A percentile compares a stretch with the other conserved stretches of the same genome.
phyloP scores from a whole-genome alignment of 768 basidiomycete species.

The Multifurca ochricompacta region DNA sequence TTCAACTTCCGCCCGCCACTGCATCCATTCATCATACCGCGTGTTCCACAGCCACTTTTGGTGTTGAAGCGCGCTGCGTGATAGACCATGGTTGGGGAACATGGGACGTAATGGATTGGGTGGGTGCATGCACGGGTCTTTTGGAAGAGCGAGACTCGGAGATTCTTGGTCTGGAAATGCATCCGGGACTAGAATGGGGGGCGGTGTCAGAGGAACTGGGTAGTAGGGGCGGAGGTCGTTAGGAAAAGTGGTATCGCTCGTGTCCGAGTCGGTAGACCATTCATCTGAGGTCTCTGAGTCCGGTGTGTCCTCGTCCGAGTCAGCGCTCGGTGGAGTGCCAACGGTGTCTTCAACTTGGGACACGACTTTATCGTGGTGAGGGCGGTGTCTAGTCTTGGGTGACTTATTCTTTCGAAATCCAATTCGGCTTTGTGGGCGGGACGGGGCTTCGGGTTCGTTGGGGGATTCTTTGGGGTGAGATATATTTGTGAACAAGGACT shows the following conservation, averaged over 20 bases:
- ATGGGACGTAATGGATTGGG: neutral
- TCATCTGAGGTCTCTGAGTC: conserved; percentile 21
- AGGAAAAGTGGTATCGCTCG: conserved; percentile 7
- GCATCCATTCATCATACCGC: conserved; percentile 46
- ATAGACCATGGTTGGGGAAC: conserved; percentile 48
- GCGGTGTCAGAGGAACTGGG: neutral
- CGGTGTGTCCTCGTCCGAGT: conserved; percentile 15
- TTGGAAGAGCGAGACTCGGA: neutral
- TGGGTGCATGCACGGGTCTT: conserved; percentile 1
- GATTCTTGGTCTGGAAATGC: conserved; percentile 9
- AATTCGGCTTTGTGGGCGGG: conserved; percentile 21
- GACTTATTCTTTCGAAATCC: conserved; percentile 9
- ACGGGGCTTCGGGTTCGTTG: conserved; percentile 11
- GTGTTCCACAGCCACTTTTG: conserved; percentile 56
- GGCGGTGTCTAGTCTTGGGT: neutral
- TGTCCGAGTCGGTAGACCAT: conserved; percentile 21
- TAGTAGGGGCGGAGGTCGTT: conserved; percentile 4
- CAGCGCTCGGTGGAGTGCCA: neutral
- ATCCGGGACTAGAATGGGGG: conserved; percentile 11
- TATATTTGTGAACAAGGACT: conserved; percentile 19
- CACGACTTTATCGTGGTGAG: neutral
- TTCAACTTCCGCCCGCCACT: conserved; percentile 25
- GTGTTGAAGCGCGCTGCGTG: conserved; percentile 50
- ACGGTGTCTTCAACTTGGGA: neutral
- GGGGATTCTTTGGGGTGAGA: conserved; percentile 9